Conservation (phyloP, 352 stramenopile genomes). For the Globisporangium canariense region DNA sequence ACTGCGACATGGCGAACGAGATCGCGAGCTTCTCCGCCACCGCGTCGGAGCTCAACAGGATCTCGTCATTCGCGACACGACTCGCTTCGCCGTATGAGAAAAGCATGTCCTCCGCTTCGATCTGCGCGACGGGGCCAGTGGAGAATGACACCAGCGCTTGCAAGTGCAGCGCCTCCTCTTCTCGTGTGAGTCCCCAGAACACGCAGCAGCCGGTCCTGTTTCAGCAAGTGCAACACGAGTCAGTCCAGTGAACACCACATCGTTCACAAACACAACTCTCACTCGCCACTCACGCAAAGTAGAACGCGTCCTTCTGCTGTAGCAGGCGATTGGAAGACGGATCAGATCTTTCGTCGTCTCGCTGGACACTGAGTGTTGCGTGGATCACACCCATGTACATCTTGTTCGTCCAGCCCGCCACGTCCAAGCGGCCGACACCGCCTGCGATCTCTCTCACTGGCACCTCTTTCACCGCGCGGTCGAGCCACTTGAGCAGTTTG, state of each 20-base stretch:
- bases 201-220: slow-evolving; percentile 62
- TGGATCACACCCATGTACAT: slow-evolving; percentile 79
- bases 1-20: slow-evolving; percentile 91
- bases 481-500: slow-evolving; percentile 70
- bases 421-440: slow-evolving; percentile 2
- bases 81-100: slow-evolving; percentile 53
- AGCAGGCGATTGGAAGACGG: slow-evolving; percentile 14
- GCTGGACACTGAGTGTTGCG: slow-evolving; percentile 23
- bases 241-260: background rate
- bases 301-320: slow-evolving; percentile 60
- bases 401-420: slow-evolving; percentile 46
- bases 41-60: slow-evolving; percentile 62
- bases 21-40: slow-evolving; percentile 89
- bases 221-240: background rate
- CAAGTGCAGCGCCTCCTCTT: slow-evolving; percentile 50
- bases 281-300: slow-evolving; percentile 46
- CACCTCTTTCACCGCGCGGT: slow-evolving; percentile 23
- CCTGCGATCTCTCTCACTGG: background rate
- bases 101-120: slow-evolving; percentile 62
- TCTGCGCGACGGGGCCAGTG: slow-evolving; percentile 37
- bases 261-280: slow-evolving; percentile 1
- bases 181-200: slow-evolving; percentile 60
- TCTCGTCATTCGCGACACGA: slow-evolving; percentile 75
- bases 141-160: slow-evolving; percentile 55
- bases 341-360: slow-evolving; percentile 7